Base-by-base conservation (phyloP, 2,329 filamentous ascomycete species). In the Ampelomyces quisqualis region DNA sequence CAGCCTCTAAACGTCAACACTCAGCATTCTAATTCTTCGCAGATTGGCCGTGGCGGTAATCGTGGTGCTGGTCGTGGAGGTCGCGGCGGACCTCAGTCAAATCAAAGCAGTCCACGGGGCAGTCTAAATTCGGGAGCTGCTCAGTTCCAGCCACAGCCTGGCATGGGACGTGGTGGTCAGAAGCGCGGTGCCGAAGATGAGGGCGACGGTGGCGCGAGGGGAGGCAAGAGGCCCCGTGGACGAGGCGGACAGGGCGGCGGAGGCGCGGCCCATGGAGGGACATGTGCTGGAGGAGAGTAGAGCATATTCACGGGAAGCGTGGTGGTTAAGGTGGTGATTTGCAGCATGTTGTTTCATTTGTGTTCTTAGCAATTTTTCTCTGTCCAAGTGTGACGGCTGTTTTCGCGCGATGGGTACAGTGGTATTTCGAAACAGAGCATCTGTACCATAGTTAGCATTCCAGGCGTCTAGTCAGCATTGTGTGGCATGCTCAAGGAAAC, bases 41-140 rank as follows among this genome's bases (percentile, higher is more conserved):
- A 61, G 32, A 57, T 60, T 17, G 59, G 56, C 8, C 60, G 64
- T 26, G 63, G 60, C 19, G 60, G 58, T 7, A 41, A 52, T 5
- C 47, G 62, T 24, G 57, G 64, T 13, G 53, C 51, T 19, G 44
- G 53, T 28, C 44, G 59, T n/a, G 47, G 53, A 30, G 47, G 59
- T 7, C 44, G 50, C 7, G 42, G 55, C 14, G 53, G 55, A 3
- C 51, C 50, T 14, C 53, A 44, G 14, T 50, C 57, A 21, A 57
- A 53, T 13, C 53, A 47, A 34, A 35, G 33, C 2, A 58, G 53
- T 10, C 57, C 60, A 0, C 51, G 58, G 2, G 49, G 51, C 4
- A 55, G 51, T 3, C 49, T 72, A 46, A 72, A 69, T 29, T 60
- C 67, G 1, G 55, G 51, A 13, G 69, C 69, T 1, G 44, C 43